Percentiles rank a stretch among this genome's conserved stretches.
Conservation (phyloP, 805 yeast genomes). For the Metschnikowia koreensis region DNA sequence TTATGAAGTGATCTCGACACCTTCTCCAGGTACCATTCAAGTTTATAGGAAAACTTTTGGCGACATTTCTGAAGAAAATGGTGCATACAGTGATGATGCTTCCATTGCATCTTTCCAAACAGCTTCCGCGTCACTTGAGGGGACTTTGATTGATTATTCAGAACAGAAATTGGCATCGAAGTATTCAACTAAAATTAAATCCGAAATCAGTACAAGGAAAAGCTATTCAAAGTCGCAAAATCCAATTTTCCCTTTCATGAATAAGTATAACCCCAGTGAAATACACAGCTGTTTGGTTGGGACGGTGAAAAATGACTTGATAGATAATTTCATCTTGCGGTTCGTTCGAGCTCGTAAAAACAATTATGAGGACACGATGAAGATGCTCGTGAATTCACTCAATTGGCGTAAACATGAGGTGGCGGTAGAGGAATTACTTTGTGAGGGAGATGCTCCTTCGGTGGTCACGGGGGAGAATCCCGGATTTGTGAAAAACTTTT, state of each 20-base stretch:
- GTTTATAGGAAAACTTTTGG: conserved; percentile 23
- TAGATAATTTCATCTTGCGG: conserved; percentile 75
- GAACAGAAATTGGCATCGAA: background rate
- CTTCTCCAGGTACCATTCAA: conserved; percentile 22
- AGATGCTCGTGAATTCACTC: conserved; percentile 71
- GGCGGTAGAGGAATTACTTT: conserved; percentile 53
- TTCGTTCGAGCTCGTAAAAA: conserved; percentile 87
- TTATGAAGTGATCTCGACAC: conserved; percentile 23
- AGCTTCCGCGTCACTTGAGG: conserved; percentile 9
- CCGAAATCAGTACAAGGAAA: background rate
- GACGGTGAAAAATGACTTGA: conserved; percentile 69
- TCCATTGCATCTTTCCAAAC: conserved; percentile 31
- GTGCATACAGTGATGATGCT: conserved; percentile 19
- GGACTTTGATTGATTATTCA: conserved; percentile 4
- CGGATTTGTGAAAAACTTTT: conserved; percentile 56
- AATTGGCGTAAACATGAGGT: conserved; percentile 70
- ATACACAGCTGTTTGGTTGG: conserved; percentile 53
- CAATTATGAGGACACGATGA: conserved; percentile 63
- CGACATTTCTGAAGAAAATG: conserved; percentile 15
- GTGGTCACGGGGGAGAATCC: conserved; percentile 36
- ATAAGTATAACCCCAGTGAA: conserved; percentile 50
- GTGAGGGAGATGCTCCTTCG: conserved; percentile 69
- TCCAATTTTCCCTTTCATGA: conserved; percentile 21
- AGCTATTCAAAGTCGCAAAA: background rate
- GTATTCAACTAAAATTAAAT: background rate